Conservation (phyloP, 805 yeast genomes). For the Kluyveromyces nonfermentans region DNA sequence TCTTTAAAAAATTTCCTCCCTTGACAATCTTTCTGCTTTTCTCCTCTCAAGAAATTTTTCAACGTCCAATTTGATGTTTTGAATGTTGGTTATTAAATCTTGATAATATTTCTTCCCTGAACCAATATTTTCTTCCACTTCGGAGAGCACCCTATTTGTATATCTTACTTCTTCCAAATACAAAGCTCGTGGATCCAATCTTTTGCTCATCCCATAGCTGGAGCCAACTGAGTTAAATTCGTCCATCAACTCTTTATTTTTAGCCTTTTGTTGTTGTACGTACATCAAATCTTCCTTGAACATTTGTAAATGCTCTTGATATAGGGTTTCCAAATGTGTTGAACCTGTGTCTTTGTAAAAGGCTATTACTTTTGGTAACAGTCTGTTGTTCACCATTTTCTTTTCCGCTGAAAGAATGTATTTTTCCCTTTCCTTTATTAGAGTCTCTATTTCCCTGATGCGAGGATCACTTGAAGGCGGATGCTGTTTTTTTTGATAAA, state of each 20-base stretch:
- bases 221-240: constrained; percentile 34
- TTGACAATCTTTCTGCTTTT: constrained; percentile 40
- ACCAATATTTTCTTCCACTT: constrained; percentile 48
- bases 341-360: constrained; percentile 33
- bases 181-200: constrained; percentile 14
- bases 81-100: constrained; percentile 36
- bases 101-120: constrained; percentile 68
- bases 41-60: constrained; percentile 43
- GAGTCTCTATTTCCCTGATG: constrained; percentile 28
- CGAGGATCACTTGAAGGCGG: constrained; percentile 27
- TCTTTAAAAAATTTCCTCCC: not conserved
- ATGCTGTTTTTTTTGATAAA: constrained; percentile 29
- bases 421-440: constrained; percentile 26
- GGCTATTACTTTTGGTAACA: constrained; percentile 45
- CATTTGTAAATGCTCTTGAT: constrained; percentile 34
- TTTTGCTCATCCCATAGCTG: constrained; percentile 4
- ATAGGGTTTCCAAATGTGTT: constrained; percentile 32
- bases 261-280: constrained; percentile 33
- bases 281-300: constrained; percentile 43
- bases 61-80: constrained; percentile 38
- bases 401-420: constrained; percentile 34
- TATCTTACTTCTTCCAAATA: constrained; percentile 21
- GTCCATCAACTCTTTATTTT: constrained; percentile 33
- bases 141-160: constrained; percentile 34
- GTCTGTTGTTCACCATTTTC: constrained; percentile 37